Evolutionary conservation across 2,329 filamentous ascomycete species (phyloP).

Genomic region (Fusarium redolens): DNA sequence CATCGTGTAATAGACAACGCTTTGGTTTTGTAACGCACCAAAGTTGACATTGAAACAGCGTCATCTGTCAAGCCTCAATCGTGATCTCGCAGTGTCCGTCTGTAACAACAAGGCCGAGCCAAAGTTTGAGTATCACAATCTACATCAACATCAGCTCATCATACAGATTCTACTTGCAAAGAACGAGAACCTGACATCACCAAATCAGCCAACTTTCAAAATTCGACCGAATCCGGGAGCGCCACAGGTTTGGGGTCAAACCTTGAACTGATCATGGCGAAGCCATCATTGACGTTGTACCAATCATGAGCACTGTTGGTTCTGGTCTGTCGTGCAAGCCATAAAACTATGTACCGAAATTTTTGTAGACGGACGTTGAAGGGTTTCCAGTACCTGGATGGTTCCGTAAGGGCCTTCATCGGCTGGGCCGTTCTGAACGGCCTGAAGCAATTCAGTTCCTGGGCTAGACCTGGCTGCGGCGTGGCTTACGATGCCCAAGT

Average conservation of each 20-base stretch:
- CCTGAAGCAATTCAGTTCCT: slow-evolving; percentile 12
- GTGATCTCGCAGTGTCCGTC: not conserved
- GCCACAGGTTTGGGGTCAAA: slow-evolving; percentile 23
- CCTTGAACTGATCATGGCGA: slow-evolving; percentile 6
- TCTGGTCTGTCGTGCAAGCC: slow-evolving; percentile 4
- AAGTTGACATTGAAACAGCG: slow-evolving; percentile 1
- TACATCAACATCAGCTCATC: slow-evolving; percentile 2
- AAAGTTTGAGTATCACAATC: not conserved
- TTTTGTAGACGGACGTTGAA: slow-evolving; percentile 56
- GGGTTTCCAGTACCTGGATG: not conserved
- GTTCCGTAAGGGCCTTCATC: slow-evolving; percentile 52
- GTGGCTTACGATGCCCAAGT: slow-evolving; percentile 27
- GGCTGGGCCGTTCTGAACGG: slow-evolving; percentile 18
- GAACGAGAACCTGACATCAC: slow-evolving; percentile 16
- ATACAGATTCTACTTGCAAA: not conserved
- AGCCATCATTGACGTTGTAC: slow-evolving; percentile 5
- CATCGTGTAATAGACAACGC: not conserved
- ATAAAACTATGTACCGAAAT: not conserved
- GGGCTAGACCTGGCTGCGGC: slow-evolving; percentile 52
- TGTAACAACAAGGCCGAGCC: not conserved
- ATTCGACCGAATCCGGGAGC: slow-evolving; percentile 20
- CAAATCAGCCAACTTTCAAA: not conserved
- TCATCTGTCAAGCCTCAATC: slow-evolving; percentile 13
- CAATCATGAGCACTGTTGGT: slow-evolving; percentile 12
- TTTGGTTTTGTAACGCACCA: not conserved